Percentiles rank a stretch among this genome's conserved stretches.
phyloP scores from a whole-genome alignment of 139 green algal genomes.

The Coelastrella sp. region DNA sequence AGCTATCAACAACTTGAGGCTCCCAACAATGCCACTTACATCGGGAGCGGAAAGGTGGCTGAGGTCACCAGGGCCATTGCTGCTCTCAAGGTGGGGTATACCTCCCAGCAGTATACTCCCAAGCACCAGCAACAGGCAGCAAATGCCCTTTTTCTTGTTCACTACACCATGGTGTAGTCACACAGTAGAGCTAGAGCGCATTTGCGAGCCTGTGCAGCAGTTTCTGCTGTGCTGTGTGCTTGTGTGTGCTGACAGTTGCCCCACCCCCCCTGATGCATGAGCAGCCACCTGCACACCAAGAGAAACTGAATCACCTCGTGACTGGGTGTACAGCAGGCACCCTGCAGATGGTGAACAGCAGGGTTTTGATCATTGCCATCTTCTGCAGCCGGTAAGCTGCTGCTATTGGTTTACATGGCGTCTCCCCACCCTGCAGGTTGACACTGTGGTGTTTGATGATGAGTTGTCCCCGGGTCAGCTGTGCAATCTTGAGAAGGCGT shows the following conservation, averaged over 20 bases:
- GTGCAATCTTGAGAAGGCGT: slow-evolving; percentile 85
- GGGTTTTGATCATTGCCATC: no score
- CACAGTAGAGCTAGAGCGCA: no score
- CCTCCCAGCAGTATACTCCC: neutral
- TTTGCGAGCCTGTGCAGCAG: no score
- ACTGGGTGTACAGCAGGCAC: no score
- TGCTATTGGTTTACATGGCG: neutral
- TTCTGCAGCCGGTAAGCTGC: no score
- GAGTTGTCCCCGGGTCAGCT: slow-evolving; percentile 91
- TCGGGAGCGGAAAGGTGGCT: slow-evolving; percentile 69
- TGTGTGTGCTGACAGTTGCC: no score
- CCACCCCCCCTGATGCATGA: no score
- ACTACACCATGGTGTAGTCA: no score
- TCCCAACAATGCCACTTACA: slow-evolving; percentile 89
- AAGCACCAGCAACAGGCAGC: neutral
- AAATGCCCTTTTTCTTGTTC: neutral
- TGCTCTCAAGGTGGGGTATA: slow-evolving; percentile 44
- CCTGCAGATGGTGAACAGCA: no score
- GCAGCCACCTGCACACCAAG: no score
- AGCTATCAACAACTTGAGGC: slow-evolving; percentile 84
- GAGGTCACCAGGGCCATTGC: slow-evolving; percentile 54
- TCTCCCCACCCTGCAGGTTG: slow-evolving; percentile 25
- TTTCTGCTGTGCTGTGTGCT: no score
- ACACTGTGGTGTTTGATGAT: slow-evolving; percentile 96
- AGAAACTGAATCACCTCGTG: no score